phyloP scores from a whole-genome alignment of 176 grass and related monocot genomes.

The Cenchrus americanus region DNA sequence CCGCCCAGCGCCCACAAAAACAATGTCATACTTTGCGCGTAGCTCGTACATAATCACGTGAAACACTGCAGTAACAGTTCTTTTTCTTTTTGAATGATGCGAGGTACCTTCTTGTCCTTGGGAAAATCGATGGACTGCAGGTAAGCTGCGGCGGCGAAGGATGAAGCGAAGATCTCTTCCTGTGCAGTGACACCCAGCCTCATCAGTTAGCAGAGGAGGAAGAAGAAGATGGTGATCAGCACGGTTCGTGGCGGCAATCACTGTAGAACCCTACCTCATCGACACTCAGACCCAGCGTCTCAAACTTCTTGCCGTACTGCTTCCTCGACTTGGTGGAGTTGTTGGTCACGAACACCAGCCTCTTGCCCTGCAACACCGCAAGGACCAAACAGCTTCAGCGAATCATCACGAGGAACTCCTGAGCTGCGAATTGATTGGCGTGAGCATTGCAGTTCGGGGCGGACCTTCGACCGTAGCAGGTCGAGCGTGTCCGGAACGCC shows the following conservation, averaged over 20 bases:
- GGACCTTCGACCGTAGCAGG: constrained; percentile 82
- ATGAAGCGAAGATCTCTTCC: constrained; percentile 99
- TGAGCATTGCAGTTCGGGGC: background rate
- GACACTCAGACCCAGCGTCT: constrained; percentile 74
- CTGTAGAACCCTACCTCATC: constrained; percentile 53
- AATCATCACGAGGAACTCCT: background rate
- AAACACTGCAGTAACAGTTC: background rate
- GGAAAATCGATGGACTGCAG: constrained; percentile 92
- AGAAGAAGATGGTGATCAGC: background rate
- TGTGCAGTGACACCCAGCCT: constrained; percentile 23
- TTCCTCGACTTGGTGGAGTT: constrained; percentile 97
- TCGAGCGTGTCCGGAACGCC: constrained; percentile 88
- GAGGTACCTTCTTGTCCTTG: constrained; percentile 82
- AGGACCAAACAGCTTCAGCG: background rate
- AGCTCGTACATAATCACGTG: background rate
- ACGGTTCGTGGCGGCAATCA: background rate
- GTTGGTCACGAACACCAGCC: constrained; percentile 96
- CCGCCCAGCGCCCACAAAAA: background rate
- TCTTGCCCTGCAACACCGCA: constrained; percentile 67
- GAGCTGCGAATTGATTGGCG: background rate
- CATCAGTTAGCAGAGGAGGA: background rate
- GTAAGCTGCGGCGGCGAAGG: constrained; percentile 93
- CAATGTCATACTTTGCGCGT: background rate
- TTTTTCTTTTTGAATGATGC: background rate
- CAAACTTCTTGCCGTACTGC: constrained; percentile 96